These are phyloP conservation scores for Cordyceps cicadae DNA, from an alignment of 2,329 filamentous ascomycete genomes.

Conservation along the genomic window DNA sequence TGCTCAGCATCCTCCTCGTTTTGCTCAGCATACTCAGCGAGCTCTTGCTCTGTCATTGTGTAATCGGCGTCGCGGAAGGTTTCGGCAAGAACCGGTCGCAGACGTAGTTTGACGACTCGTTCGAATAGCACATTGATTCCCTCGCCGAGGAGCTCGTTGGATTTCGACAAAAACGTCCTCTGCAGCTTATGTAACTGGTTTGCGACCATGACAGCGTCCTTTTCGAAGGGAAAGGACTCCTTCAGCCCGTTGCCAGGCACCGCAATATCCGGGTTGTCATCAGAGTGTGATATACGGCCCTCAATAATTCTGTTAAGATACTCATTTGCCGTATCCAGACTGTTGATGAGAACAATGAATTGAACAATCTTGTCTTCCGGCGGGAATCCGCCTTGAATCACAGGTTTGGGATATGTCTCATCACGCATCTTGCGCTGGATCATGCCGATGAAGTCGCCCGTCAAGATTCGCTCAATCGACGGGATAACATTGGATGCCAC, in stretches of 20 bases:
- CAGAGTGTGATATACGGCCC: slow-evolving; percentile 47
- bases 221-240: slow-evolving; percentile 70
- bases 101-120: slow-evolving; percentile 74
- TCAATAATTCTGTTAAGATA: slow-evolving; percentile 83
- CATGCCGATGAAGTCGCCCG: slow-evolving; percentile 91
- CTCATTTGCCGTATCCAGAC: slow-evolving; percentile 83
- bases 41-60: slow-evolving; percentile 54
- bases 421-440: slow-evolving; percentile 96
- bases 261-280: slow-evolving; percentile 27
- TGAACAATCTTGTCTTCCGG: slow-evolving; percentile 81
- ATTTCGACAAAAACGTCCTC: slow-evolving; percentile 65
- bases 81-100: slow-evolving; percentile 77
- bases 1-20: slow-evolving; percentile 47
- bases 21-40: slow-evolving; percentile 46
- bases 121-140: slow-evolving; percentile 80
- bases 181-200: slow-evolving; percentile 62
- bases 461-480: slow-evolving; percentile 69
- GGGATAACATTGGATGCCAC: slow-evolving; percentile 73
- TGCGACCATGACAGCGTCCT: slow-evolving; percentile 63
- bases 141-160: slow-evolving; percentile 73
- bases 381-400: slow-evolving; percentile 70
- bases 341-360: slow-evolving; percentile 92
- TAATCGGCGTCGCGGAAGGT: slow-evolving; percentile 92
- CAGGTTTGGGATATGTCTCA: slow-evolving; percentile 78
- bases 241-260: slow-evolving; percentile 38